Base-by-base conservation (phyloP, 2,329 filamentous ascomycete genomes). In the Paecilomyces sp. region DNA sequence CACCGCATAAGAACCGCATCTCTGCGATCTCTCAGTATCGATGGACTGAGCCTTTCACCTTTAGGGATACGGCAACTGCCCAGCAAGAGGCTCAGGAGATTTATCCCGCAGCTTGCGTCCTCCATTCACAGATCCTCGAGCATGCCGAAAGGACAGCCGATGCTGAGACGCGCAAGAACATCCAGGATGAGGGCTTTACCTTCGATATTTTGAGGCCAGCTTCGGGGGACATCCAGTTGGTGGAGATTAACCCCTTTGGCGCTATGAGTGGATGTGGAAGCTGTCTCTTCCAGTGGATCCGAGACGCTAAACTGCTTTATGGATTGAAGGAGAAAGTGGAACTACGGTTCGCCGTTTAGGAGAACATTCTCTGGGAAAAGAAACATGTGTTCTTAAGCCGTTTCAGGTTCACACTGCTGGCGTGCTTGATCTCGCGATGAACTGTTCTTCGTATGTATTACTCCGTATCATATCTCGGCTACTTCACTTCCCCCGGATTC, bases 211-310 rank as follows among this genome's bases (percentile, higher is more conserved):
- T 74, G 15, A 76, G 73, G 54, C 68, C 77, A 28, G 67, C 75
- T 41, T 62, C 66, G 2, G 57, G 57, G 0, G 59, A 63, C 1
- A 60, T 63, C 0, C 63, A 72, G 65, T 64, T 81, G n/a, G 70
- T 81, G 13, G 76, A 81, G 64, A 65, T 80, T 36, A 81, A 80
- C 28, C 72, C 71, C 1, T 81, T 81, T 64, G 79, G 79, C 0
- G 73, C 71, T 1, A 69, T 75, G 62, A 78, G 75, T 24, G 73
- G 71, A 3, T 80, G 77, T 66, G 77, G 79, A 7, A 76, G 74
- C 28, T 80, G 76, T 62, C 64, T 81, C 28, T 82, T 79, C 61
- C 74, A 81, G 13, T 81, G 78, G 78, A 63, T 77, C 0, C 67
- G 63, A 8, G 75, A 81, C 64, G 66, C 67, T 3, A 64, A 66